A percentile compares a stretch with the other conserved stretches of the same genome.
phyloP scores from a whole-genome alignment of 1,139 yeast species.

The Pichia sp. region DNA sequence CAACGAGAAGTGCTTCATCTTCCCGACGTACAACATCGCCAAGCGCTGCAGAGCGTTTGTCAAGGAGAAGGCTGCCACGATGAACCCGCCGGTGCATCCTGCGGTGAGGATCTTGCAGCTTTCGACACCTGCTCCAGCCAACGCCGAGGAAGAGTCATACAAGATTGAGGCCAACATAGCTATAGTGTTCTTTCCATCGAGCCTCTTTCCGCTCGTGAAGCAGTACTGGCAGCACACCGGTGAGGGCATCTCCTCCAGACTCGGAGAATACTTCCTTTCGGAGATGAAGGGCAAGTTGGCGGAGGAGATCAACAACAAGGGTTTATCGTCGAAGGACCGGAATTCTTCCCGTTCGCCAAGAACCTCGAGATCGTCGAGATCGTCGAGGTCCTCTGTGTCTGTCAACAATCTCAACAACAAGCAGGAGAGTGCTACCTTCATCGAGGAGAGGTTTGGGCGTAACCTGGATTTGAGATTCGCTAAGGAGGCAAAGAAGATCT shows the following conservation, averaged over 20 bases:
- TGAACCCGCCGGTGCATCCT: slow-evolving; percentile 27
- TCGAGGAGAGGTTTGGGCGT: slow-evolving; percentile 89
- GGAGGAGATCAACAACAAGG: slow-evolving; percentile 24
- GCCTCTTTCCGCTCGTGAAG: slow-evolving; percentile 61
- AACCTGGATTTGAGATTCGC: slow-evolving; percentile 76
- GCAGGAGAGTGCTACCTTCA: slow-evolving; percentile 61
- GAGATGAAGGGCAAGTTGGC: slow-evolving; percentile 47
- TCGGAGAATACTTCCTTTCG: slow-evolving; percentile 77
- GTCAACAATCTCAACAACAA: slow-evolving; percentile 15
- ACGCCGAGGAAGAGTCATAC: slow-evolving; percentile 54
- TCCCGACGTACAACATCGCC: slow-evolving; percentile 76
- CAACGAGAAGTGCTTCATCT: slow-evolving; percentile 68
- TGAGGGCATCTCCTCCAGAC: slow-evolving; percentile 85
- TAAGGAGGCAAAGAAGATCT: slow-evolving; percentile 67
- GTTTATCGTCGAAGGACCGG: slow-evolving; percentile 17
- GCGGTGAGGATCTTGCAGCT: slow-evolving; percentile 70
- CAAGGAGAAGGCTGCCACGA: slow-evolving; percentile 34
- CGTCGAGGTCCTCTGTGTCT: slow-evolving; percentile 22
- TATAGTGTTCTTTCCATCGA: slow-evolving; percentile 67
- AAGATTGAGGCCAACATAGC: slow-evolving; percentile 67
- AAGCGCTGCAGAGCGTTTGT: slow-evolving; percentile 82
- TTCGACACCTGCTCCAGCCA: slow-evolving; percentile 65
- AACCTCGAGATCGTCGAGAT: slow-evolving; percentile 28
- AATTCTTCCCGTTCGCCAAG: slow-evolving; percentile 16
- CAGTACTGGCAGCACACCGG: slow-evolving; percentile 97